phyloP scores from a whole-genome alignment of 495 filamentous ascomycete genomes.

The Neurospora sp. region DNA sequence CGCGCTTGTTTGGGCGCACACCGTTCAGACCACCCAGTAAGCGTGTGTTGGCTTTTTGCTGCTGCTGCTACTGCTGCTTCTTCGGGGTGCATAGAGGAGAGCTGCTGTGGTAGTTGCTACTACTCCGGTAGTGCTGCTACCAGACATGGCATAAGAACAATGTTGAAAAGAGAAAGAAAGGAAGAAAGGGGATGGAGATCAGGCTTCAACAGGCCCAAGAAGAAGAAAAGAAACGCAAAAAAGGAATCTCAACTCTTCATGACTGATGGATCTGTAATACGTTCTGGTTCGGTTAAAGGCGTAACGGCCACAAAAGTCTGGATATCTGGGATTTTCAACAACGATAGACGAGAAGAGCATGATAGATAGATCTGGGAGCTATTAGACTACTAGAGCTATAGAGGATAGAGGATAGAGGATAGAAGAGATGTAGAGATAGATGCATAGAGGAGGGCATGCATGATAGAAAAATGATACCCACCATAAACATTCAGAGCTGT shows the following conservation, averaged over 20 bases:
- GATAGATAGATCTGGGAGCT: neutral
- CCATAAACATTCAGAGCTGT: neutral
- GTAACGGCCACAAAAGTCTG: neutral
- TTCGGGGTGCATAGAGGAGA: neutral
- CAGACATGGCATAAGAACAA: neutral
- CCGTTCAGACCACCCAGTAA: neutral
- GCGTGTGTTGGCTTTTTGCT: neutral
- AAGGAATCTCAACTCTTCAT: neutral
- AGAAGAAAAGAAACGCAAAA: neutral
- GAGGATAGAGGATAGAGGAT: neutral
- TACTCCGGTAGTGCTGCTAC: neutral
- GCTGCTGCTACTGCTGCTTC: neutral
- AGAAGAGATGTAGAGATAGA: neutral
- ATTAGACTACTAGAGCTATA: neutral
- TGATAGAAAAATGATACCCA: neutral
- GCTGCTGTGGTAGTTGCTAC: neutral
- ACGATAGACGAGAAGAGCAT: neutral
- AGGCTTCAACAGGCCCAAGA: neutral
- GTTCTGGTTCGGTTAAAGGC: neutral
- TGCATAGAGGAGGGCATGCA: neutral
- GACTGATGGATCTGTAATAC: neutral
- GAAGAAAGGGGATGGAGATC: neutral
- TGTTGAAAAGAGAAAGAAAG: neutral
- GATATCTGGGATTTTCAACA: neutral
- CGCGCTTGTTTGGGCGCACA: slow-evolving; percentile 21